A percentile compares a stretch with the other conserved stretches of the same genome.
These are phyloP conservation scores for Modicella reniformis DNA, from an alignment of 371 early-diverging fungal species.

Conservation along the genomic window DNA sequence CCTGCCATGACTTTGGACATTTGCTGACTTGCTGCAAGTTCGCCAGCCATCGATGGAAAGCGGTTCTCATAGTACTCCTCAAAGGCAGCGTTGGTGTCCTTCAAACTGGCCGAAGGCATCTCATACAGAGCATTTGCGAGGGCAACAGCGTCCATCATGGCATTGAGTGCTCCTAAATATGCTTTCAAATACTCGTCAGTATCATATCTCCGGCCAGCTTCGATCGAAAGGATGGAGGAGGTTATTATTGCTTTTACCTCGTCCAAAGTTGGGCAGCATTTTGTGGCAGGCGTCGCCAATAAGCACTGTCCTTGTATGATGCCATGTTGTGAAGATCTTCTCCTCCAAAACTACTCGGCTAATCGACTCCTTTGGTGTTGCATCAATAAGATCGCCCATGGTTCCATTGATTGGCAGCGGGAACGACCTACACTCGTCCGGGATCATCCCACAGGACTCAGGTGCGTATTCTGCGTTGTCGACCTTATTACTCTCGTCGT, in stretches of 20 bases:
- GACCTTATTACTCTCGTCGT: conserved; percentile 5
- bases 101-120: neutral
- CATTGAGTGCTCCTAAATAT: conserved; percentile 27
- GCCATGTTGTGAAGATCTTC: conserved; percentile 33
- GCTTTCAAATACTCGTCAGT: too few species aligned
- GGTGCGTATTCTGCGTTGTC: conserved; percentile 26
- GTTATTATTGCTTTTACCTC: neutral
- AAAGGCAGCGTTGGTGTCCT: conserved; percentile 10
- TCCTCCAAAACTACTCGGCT: conserved; percentile 28
- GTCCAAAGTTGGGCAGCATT: conserved; percentile 26
- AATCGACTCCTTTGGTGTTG: conserved; percentile 9
- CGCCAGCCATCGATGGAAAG: neutral
- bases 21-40: conserved; percentile 7
- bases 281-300: conserved; percentile 36
- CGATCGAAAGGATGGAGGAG: neutral
- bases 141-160: conserved; percentile 26
- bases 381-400: conserved; percentile 22
- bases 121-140: conserved; percentile 29
- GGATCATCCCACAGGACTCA: conserved; percentile 12
- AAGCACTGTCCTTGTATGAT: conserved; percentile 19
- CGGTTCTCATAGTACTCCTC: conserved; percentile 18
- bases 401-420: conserved; percentile 15
- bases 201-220: too few species aligned
- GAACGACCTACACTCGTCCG: conserved; percentile 13
- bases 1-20: conserved; percentile 18